Conservation (phyloP, 1,284 basidiomycete genomes). For the Sparassis latifolia region DNA sequence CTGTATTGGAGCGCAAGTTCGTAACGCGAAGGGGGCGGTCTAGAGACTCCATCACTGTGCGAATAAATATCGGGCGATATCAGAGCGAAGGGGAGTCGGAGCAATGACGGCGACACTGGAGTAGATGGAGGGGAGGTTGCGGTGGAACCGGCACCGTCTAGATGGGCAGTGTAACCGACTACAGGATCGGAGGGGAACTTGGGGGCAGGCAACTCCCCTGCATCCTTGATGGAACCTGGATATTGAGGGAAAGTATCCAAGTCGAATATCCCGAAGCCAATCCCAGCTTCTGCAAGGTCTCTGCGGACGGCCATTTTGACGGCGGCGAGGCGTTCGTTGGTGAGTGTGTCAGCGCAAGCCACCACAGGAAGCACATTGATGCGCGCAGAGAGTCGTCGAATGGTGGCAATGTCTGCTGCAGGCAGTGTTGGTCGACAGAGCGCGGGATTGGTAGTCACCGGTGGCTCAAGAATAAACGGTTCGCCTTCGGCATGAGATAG, state of each 20-base stretch:
- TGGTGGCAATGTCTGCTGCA: constrained; percentile 81
- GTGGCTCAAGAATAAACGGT: constrained; percentile 72
- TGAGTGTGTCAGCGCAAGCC: constrained; percentile 86
- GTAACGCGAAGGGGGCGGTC: constrained; percentile 47
- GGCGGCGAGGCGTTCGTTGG: constrained; percentile 77
- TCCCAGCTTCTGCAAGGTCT: constrained; percentile 73
- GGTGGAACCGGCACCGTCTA: constrained; percentile 43
- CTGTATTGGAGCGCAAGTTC: constrained; percentile 67
- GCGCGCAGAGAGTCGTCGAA: constrained; percentile 82
- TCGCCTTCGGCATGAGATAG: constrained; percentile 64
- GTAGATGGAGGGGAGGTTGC: constrained; percentile 55
- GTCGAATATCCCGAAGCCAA: constrained; percentile 82
- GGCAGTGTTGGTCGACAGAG: constrained; percentile 60
- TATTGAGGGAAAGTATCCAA: constrained; percentile 49
- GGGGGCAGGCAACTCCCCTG: constrained; percentile 33
- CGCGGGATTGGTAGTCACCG: constrained; percentile 63
- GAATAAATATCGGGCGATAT: constrained; percentile 77
- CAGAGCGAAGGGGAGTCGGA: constrained; percentile 69
- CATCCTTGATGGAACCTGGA: constrained; percentile 31
- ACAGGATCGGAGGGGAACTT: constrained; percentile 33
- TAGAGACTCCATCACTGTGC: constrained; percentile 68
- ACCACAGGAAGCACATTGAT: constrained; percentile 96
- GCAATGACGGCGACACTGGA: constrained; percentile 46
- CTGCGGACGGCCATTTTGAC: constrained; percentile 72
- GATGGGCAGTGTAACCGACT: constrained; percentile 42